These are phyloP conservation scores for Taphrina communis DNA, from an alignment of 1,139 yeast species.

Conservation along the genomic window DNA sequence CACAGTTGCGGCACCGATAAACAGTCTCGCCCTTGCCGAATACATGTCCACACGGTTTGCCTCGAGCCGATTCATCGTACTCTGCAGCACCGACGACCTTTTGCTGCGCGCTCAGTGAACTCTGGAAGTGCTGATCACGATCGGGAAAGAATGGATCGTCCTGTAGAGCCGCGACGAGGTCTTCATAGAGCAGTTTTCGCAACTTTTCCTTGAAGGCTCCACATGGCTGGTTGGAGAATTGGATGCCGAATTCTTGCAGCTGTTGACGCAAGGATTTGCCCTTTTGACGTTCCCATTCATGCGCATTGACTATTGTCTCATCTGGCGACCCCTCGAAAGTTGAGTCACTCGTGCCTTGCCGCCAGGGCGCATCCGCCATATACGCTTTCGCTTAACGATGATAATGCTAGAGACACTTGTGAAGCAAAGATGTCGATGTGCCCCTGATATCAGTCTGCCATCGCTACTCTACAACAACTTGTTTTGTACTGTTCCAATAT, in stretches of 20 bases:
- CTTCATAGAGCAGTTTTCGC: slow-evolving; percentile 4
- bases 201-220: not conserved
- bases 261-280: slow-evolving; percentile 4
- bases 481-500: no score
- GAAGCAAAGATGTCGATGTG: no score
- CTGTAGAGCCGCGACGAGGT: slow-evolving; percentile 5
- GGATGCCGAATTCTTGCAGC: slow-evolving; percentile 17
- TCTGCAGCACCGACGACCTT: slow-evolving; percentile 10
- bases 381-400: not conserved
- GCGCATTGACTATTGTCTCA: not conserved
- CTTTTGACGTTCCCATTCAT: not conserved
- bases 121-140: not conserved
- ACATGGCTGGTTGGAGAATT: not conserved
- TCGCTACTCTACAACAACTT: no score
- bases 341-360: not conserved
- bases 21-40: slow-evolving; percentile 87
- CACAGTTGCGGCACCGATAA: slow-evolving; percentile 81
- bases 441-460: no score
- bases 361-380: slow-evolving; percentile 10
- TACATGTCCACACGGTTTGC: slow-evolving; percentile 67
- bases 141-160: slow-evolving; percentile 12
- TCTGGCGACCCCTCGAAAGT: not conserved
- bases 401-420: no score
- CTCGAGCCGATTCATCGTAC: slow-evolving; percentile 29
- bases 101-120: slow-evolving; percentile 20